Evolutionary conservation across 331 rosid genomes (phyloP).

Genomic region (Stylosanthes scabra): DNA sequence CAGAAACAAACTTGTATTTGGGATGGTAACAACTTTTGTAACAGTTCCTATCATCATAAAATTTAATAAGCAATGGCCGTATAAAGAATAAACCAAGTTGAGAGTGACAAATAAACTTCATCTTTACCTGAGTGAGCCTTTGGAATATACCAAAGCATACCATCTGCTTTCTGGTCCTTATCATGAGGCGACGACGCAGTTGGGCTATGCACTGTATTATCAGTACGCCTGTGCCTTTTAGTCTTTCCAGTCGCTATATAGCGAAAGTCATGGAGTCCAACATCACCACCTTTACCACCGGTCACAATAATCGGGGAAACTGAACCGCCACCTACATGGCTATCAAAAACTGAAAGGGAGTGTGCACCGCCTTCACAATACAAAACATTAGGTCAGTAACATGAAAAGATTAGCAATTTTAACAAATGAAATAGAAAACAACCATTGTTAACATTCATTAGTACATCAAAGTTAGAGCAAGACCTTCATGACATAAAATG

Average conservation of each 20-base stretch:
- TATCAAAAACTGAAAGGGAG: constrained; percentile 81
- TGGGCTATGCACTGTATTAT: constrained; percentile 55
- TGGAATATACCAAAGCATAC: constrained; percentile 98
- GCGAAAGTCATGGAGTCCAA: constrained; percentile 92
- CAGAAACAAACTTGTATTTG: constrained; percentile 91
- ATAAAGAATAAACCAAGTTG: constrained; percentile 30
- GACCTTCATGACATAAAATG: constrained; percentile 93
- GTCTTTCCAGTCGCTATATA: constrained; percentile 91
- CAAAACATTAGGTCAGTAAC: constrained; percentile 38
- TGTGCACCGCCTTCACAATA: constrained; percentile 84
- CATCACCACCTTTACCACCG: constrained; percentile 92
- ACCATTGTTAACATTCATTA: constrained; percentile 15
- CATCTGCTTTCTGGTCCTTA: constrained; percentile 77
- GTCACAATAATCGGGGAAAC: constrained; percentile 90
- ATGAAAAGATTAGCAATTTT: neutral
- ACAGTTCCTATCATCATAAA: constrained; percentile 67
- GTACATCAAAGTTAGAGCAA: constrained; percentile 35
- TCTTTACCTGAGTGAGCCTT: constrained; percentile 95
- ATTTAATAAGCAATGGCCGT: constrained; percentile 35
- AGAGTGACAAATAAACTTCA: constrained; percentile 15
- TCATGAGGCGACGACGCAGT: constrained; percentile 53
- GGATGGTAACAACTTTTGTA: constrained; percentile 83
- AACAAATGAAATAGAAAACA: no score
- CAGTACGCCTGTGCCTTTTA: constrained; percentile 63
- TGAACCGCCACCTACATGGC: constrained; percentile 92